Base-by-base conservation (phyloP, 2,329 filamentous ascomycete species). In the Aureobasidium sp. region DNA sequence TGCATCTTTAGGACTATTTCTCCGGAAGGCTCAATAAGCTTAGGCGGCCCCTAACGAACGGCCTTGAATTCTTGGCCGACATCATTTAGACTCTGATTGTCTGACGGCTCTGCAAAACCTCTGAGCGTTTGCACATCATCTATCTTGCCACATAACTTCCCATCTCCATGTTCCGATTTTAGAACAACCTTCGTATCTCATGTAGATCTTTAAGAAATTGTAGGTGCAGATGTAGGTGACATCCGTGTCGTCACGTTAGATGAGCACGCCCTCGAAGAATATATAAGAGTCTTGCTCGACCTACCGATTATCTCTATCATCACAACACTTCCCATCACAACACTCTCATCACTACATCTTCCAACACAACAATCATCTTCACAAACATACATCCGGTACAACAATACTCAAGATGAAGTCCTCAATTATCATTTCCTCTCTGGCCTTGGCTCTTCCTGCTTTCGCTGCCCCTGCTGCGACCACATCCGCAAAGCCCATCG, bases 381-480 rank as follows among this genome's bases (percentile, higher is more conserved):
- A 16, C 9, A 16, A 53, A 43, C 25, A 63, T 20, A 20, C 31
- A 45, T n/a, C n/a, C n/a, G n/a, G 23, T 23, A 55, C 61, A 36
- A 56, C 29, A 31, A 60, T 40, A n/a, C 55, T 56, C 48, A 66
- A 36, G 33, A 66, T 66, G 64, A 66, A 56, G 48, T 55, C 64
- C 13, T 18, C 64, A 29, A 27, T 48, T 18, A 27, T 66, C 18
- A 13, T 66, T 31, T 50, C 64, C 25, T n/a, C 50, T 23, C 31
- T 66, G 40, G 64, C 64, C n/a, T 29, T 66, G 27, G 56, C 64
- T 20, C 40, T 48, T 10, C 38, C 64, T 33, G 64, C 64, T 40
- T 62, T 62, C 25, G 64, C 64, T 3, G 64, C 64, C 23, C 64
- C 63, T 23, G 63, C 42, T 40, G 38, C 38, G 11, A 43, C 40